Percentiles rank a stretch among this genome's conserved stretches.
Conservation (phyloP, 108 stramenopile species). For the Skeletonema potamos region DNA sequence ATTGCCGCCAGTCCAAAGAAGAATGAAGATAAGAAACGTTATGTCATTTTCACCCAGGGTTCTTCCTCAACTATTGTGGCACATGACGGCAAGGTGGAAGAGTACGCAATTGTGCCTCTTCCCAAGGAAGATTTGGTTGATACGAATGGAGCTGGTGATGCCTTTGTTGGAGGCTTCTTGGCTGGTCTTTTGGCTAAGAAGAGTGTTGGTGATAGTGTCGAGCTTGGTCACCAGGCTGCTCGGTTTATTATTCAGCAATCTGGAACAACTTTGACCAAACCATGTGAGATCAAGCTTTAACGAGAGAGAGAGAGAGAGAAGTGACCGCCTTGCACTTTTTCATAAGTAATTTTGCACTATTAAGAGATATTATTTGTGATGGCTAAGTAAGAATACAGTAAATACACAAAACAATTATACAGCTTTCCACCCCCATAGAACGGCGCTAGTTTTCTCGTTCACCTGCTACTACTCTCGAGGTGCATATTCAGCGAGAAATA, state of each 20-base stretch:
- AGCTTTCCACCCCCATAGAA: too few species aligned
- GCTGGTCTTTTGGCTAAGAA: slow-evolving; percentile 79
- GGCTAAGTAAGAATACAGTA: too few species aligned
- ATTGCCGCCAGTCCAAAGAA: slow-evolving; percentile 91
- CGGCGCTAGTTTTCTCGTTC: too few species aligned
- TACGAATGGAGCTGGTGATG: slow-evolving; percentile 99
- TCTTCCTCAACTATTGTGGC: slow-evolving; percentile 95
- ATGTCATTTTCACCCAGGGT: slow-evolving; percentile 98
- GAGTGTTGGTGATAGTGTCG: slow-evolving; percentile 87
- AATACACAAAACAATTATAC: not conserved
- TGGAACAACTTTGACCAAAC: slow-evolving; percentile 86
- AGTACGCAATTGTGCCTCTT: slow-evolving; percentile 89
- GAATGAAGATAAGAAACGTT: slow-evolving; percentile 71
- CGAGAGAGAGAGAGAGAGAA: not conserved
- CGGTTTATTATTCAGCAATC: slow-evolving; percentile 94
- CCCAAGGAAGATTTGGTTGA: slow-evolving; percentile 92
- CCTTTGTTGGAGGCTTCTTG: slow-evolving; percentile 99
- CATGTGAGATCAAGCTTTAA: slow-evolving; percentile 72
- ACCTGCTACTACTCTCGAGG: too few species aligned
- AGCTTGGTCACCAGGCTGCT: slow-evolving; percentile 97
- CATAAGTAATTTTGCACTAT: not conserved
- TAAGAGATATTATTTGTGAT: not conserved
- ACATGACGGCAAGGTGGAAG: slow-evolving; percentile 80
- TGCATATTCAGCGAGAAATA: slow-evolving; percentile 13
- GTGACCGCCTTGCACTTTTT: not conserved